Evolutionary conservation across 768 basidiomycete genomes (phyloP), one percentile per base, ranked within the genome.

Genomic region (Omphalotus guepiniiformis): DNA sequence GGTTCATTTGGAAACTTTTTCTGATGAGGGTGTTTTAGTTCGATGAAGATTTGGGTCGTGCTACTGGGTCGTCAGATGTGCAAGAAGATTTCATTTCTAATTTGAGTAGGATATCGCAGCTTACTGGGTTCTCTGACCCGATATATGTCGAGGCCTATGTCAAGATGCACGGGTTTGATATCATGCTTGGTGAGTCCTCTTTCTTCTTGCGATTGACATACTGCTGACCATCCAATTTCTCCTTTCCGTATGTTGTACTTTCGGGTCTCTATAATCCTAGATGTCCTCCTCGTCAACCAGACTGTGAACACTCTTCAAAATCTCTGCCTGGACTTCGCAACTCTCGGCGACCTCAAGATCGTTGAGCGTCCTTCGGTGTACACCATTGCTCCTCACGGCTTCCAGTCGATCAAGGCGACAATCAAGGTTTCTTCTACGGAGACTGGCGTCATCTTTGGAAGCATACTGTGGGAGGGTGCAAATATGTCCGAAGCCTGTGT

Each of bases 361-460:
- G 92, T 98, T 18, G 96, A 98, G 63, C 79, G 93, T n/a, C 94
- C 96, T 2, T 74, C 89, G 1, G 85, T 93, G 6, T 90, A 94
- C 59, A 97, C 94, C 0, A 79, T 98, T 32, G 95, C 83, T 1
- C 96, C 95, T 0, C 92, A 98, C 58, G 88, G 90, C 16, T 99
- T 98, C 87, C 95, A 96, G 68, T 93, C 86, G 62, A 93, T 98
- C 71, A 97, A 97, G 64, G 93, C 94, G 15, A 97, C 96, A 1
- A 94, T 99, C 72, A 98, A 99, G 72, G 88, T 95, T 1, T 94
- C 95, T 0, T 96, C 93, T 18, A 98, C 96, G 0, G 96, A 99
- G 67, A 98, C 96, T 1, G 96, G 94, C 35, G 94, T 97, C 52
- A 96, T 97, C 55, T 98, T 98, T 54, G 96, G 96, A 15, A 94